Base-by-base conservation (phyloP, 108 stramenopile species). In the Skeletonema potamos region DNA sequence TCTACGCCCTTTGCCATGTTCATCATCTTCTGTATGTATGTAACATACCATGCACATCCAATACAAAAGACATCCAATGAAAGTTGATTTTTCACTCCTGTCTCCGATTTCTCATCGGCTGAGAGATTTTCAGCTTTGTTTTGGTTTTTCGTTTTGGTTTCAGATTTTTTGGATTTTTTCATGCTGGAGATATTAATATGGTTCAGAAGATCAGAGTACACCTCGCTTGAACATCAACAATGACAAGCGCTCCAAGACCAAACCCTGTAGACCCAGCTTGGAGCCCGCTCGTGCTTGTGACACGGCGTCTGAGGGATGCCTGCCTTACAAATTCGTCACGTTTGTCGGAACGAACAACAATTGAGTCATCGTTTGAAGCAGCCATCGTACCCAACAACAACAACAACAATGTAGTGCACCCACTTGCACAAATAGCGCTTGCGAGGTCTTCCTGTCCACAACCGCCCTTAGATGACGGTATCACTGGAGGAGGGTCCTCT, bases 401-500 rank as follows among this genome's bases (percentile, higher is more conserved):
- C 20, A 12, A 26, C 51, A 51, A 70, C 33, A 29, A 60, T 54
- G 36, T 27, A 32, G 30, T 43, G 32, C 73, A 59, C 29, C 73
- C 64, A 29, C 44, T 70, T 17, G 75, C 69, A 33, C 24, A 27
- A 5, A 27, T 46, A 8, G 62, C 75, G 15, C 70, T 71, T 12
- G 27, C 48, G 60, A 32, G 69, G 24, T 76, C 75, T 1, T 71
- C 33, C 13, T 70, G 70, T 28, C 62, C 69, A 7, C 75, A 70
- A 27, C 79, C 79, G 18, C 79, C 73, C 3, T 33, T 75, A 18
- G 79, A 80, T 30, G 73, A 75, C 26, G 79, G 60, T 27, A 64
- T 70, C n/a, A 74, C 73, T 15, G 77, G 77, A 37, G 77, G 77
- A 28, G 58, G 70, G 22, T 80, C 79, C 36, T 70, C 79, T 4